Conservation (phyloP, 1,139 yeast species). For the Kodamaea arcana region DNA sequence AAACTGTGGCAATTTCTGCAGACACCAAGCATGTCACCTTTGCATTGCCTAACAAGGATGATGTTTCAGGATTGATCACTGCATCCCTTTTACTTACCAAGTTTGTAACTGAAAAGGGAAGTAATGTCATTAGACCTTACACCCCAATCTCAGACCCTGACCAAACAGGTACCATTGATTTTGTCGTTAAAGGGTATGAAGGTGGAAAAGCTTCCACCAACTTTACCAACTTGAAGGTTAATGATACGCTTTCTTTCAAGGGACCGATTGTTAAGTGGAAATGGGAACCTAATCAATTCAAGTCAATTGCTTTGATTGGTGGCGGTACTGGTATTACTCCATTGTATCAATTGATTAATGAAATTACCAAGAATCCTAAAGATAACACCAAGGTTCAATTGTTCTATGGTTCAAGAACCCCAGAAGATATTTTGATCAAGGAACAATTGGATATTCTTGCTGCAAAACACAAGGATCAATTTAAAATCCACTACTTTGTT, state of each 20-base stretch:
- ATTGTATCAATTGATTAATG: constrained; percentile 76
- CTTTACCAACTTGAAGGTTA: constrained; percentile 63
- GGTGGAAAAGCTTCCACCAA: constrained; percentile 83
- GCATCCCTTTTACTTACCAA: constrained; percentile 83
- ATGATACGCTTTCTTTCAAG: constrained; percentile 84
- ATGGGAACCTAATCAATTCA: constrained; percentile 83
- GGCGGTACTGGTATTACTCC: constrained; percentile 98
- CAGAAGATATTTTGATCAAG: constrained; percentile 73
- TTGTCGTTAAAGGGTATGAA: constrained; percentile 81
- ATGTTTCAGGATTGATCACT: constrained; percentile 70
- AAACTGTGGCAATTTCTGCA: constrained; percentile 51
- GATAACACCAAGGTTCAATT: constrained; percentile 85
- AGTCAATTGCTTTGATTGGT: constrained; percentile 78
- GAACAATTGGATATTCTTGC: constrained; percentile 68
- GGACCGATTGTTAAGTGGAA: constrained; percentile 94
- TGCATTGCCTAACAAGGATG: constrained; percentile 63
- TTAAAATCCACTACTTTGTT: constrained; percentile 74
- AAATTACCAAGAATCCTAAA: constrained; percentile 63
- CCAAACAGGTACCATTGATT: constrained; percentile 69
- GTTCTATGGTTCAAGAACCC: constrained; percentile 74
- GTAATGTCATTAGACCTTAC: constrained; percentile 90
- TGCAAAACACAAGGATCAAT: constrained; percentile 65
- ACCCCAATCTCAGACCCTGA: constrained; percentile 81
- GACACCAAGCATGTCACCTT: constrained; percentile 71
- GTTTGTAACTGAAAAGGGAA: constrained; percentile 79